Evolutionary conservation across 306 rosid species (phyloP).

Genomic region (Gillenia trifoliata): DNA sequence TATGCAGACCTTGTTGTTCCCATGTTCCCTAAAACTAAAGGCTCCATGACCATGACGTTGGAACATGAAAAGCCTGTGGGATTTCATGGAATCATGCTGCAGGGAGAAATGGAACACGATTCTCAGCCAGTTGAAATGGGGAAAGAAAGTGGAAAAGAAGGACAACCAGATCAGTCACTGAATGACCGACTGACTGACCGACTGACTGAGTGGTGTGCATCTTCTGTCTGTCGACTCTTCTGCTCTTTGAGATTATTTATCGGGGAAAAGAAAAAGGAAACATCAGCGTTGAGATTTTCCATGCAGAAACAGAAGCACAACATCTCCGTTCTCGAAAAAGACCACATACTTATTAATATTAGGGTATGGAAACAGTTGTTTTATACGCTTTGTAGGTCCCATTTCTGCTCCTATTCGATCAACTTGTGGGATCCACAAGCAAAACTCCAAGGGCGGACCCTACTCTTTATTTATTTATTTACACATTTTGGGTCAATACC

Average conservation of each 20-base stretch:
- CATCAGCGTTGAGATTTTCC: neutral
- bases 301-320: neutral
- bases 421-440: neutral
- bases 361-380: neutral
- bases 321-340: neutral
- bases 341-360: neutral
- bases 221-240: neutral
- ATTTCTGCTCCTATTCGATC: neutral
- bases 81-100: too few species aligned
- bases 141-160: neutral
- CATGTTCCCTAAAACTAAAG: too few species aligned
- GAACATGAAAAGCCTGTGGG: too few species aligned
- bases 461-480: neutral
- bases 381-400: neutral
- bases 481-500: too few species aligned
- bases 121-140: neutral
- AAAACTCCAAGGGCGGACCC: neutral
- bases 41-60: too few species aligned
- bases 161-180: neutral
- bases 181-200: neutral
- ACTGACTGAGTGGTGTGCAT: neutral
- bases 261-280: neutral
- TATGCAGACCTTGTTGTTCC: too few species aligned
- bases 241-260: neutral
- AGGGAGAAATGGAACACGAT: too few species aligned